A percentile compares a stretch with the other conserved stretches of the same genome.
Conservation (phyloP, 345 rosid genomes). For the Trapa incisa region DNA sequence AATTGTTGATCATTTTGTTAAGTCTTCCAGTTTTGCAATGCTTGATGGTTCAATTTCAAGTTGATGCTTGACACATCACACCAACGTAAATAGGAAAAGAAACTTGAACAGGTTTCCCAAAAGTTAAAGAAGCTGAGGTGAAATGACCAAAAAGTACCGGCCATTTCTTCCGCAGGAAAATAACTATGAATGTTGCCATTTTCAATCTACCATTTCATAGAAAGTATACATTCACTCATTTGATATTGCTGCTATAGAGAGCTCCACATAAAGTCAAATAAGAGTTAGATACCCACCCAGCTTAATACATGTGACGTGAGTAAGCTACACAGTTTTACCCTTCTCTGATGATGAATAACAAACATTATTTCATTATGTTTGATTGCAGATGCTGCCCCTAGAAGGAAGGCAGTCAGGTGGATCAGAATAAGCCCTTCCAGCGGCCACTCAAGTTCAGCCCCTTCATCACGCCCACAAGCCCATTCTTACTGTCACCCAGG, state of each 20-base stretch:
- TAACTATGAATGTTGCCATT: too few relatives aligned
- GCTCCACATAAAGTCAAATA: neutral
- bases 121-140: too few relatives aligned
- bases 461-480: slow-evolving; percentile 6
- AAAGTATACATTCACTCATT: neutral
- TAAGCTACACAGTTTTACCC: neutral
- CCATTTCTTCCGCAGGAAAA: too few relatives aligned
- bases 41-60: too few relatives aligned
- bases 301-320: neutral
- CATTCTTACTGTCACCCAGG: slow-evolving; percentile 34
- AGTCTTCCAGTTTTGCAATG: neutral
- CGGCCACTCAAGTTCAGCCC: neutral
- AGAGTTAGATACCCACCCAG: neutral
- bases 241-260: neutral
- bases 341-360: neutral
- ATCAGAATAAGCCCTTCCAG: slow-evolving; percentile 1
- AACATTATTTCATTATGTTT: neutral
- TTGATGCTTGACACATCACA: too few relatives aligned
- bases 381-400: neutral
- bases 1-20: neutral
- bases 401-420: neutral
- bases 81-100: too few relatives aligned
- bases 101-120: too few relatives aligned
- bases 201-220: too few relatives aligned
- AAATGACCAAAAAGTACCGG: too few relatives aligned